Conservation (phyloP, 164 flowering plant genomes). For the Santalum album region DNA sequence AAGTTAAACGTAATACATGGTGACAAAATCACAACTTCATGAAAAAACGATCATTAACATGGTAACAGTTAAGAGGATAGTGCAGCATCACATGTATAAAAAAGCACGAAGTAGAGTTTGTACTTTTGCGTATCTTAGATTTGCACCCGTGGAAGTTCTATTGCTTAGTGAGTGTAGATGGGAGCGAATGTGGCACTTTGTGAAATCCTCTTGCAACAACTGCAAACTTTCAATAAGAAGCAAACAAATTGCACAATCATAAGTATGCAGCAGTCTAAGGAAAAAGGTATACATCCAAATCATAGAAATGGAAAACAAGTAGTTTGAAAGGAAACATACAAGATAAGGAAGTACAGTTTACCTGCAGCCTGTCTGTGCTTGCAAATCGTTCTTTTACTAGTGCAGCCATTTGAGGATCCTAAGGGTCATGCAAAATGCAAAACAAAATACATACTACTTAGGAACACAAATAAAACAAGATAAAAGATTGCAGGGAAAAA, state of each 20-base stretch:
- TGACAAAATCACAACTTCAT: no score
- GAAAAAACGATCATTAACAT: no score
- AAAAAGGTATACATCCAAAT: background rate
- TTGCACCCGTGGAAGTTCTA: slow-evolving; percentile 11
- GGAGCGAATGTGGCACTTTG: slow-evolving; percentile 63
- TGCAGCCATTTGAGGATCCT: slow-evolving; percentile 90
- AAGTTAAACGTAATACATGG: no score
- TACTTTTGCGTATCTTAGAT: slow-evolving; percentile 55
- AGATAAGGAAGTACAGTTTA: slow-evolving; percentile 13
- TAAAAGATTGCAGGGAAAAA: no score
- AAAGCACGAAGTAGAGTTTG: slow-evolving; percentile 13
- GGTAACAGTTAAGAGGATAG: no score
- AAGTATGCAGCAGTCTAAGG: no score
- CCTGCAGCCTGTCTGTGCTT: slow-evolving; percentile 37
- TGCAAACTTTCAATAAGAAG: slow-evolving; percentile 16
- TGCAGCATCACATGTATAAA: no score
- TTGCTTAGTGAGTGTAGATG: slow-evolving; percentile 42
- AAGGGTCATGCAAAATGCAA: slow-evolving; percentile 13
- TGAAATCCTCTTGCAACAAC: slow-evolving; percentile 88
- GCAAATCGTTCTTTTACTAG: slow-evolving; percentile 71
- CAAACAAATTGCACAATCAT: background rate
- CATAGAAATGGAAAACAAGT: background rate
- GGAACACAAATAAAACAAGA: no score
- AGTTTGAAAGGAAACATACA: background rate
- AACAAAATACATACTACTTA: background rate